Evolutionary conservation across 768 basidiomycete species (phyloP).

Genomic region (Auriculariales sp.): DNA sequence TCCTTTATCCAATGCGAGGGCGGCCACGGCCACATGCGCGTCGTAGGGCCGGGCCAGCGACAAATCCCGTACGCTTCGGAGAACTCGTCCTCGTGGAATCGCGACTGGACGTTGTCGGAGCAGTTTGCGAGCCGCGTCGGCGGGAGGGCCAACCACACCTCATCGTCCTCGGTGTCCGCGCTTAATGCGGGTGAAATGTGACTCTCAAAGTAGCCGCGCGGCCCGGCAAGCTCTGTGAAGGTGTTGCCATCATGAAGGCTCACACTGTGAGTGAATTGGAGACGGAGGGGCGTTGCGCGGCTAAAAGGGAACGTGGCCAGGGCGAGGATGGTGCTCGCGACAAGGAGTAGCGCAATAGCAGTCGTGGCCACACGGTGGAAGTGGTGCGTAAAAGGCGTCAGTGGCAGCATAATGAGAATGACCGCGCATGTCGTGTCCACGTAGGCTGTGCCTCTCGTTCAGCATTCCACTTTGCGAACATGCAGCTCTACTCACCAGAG

Average conservation of each 20-base stretch:
- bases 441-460: background rate
- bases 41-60: background rate
- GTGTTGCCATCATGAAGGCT: background rate
- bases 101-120: background rate
- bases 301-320: background rate
- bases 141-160: background rate
- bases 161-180: no score
- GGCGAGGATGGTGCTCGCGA: background rate
- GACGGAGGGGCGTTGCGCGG: background rate
- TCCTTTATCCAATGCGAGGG: background rate
- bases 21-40: background rate
- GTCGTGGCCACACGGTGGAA: background rate
- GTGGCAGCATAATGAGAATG: background rate
- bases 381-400: conserved; percentile 3
- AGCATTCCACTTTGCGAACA: background rate
- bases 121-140: background rate
- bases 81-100: background rate
- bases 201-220: background rate
- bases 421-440: background rate
- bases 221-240: background rate
- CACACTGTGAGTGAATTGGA: background rate
- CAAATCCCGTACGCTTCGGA: background rate
- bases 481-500: background rate
- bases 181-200: no score
- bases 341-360: background rate